Evolutionary conservation across 176 grass and related monocot species (phyloP), one percentile per base, ranked within the genome.

Genomic region (Tuctoria greenei): DNA sequence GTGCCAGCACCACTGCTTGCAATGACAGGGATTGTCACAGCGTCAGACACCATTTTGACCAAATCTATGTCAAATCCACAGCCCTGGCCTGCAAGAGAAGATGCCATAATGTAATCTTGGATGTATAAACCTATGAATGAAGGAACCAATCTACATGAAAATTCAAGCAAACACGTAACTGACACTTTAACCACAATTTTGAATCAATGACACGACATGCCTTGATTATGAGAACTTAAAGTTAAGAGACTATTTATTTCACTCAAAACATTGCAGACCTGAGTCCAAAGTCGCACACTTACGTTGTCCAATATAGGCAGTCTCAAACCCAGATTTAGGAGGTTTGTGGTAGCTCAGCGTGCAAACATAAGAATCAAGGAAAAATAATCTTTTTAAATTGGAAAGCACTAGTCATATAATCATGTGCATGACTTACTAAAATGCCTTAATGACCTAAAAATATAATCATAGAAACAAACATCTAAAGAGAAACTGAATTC

Each of bases 61-160:
- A 99, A 88, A 86, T 99, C 95, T 83, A 95, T 90, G 80, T 95
- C 91, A 67, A 92, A 99, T 72, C 95, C 91, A 66, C 83, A 55
- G 31, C 93, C 93, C 85, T 96, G 93, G 34, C 95, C 95, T 99
- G 84, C 66, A 83, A 72, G 81, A 72, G 40, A 72, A 79, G 31
- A 91, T 55, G 49, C 8, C 67, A 82, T 23, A 20, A 67, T 81
- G 16, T 72, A 82, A 65, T 70, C 8, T 15, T 62, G 51, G 39
- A 8, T 71, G 18, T 75, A 68, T 69, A 37, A 10, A 5, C 41
- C 27, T 64, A 44, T 26, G 66, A 60, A 37, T 71, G 0, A 39
- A 45, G 26, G 61, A 75, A 67, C n/a, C 47, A 40, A 73, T 61
- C 46, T 16, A 59, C 6, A 59, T 17, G 49, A 58, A 80, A 66